These are phyloP conservation scores for Penicillium sp. DNA, from an alignment of 2,329 filamentous ascomycete genomes.

Conservation along the genomic window DNA sequence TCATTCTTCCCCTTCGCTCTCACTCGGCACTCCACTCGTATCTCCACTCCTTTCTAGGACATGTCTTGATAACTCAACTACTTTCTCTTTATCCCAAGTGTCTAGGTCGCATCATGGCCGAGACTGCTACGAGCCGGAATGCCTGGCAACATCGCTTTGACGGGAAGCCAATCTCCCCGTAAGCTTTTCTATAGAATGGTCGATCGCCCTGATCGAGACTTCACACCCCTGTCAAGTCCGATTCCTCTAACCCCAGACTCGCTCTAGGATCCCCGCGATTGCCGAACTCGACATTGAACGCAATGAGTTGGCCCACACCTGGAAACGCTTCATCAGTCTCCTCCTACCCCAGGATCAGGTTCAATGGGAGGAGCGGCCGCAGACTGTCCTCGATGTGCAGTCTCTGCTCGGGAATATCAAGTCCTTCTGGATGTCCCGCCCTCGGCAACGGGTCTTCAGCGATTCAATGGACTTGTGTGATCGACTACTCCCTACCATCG, in stretches of 20 bases:
- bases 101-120: slow-evolving; percentile 23
- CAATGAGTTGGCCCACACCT: slow-evolving; percentile 38
- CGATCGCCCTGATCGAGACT: background rate
- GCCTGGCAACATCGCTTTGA: slow-evolving; percentile 32
- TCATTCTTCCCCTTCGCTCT: slow-evolving; percentile 1
- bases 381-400: slow-evolving; percentile 31
- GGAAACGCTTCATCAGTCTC: slow-evolving; percentile 36
- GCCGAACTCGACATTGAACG: slow-evolving; percentile 40
- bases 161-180: slow-evolving; percentile 31
- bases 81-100: slow-evolving; percentile 1
- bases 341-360: slow-evolving; percentile 31
- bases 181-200: slow-evolving; percentile 9
- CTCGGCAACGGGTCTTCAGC: slow-evolving; percentile 28
- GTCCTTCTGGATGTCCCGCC: slow-evolving; percentile 29
- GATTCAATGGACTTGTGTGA: slow-evolving; percentile 29
- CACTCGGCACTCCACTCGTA: slow-evolving; percentile 19
- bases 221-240: background rate
- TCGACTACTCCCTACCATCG: slow-evolving; percentile 30
- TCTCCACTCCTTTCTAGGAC: slow-evolving; percentile 18
- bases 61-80: slow-evolving; percentile 16
- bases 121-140: slow-evolving; percentile 4
- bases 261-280: slow-evolving; percentile 29
- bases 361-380: slow-evolving; percentile 30
- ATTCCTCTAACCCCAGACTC: background rate
- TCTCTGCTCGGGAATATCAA: slow-evolving; percentile 30